These are phyloP conservation scores for Acacia crassicarpa DNA, from an alignment of 306 rosid genomes.

Conservation along the genomic window DNA sequence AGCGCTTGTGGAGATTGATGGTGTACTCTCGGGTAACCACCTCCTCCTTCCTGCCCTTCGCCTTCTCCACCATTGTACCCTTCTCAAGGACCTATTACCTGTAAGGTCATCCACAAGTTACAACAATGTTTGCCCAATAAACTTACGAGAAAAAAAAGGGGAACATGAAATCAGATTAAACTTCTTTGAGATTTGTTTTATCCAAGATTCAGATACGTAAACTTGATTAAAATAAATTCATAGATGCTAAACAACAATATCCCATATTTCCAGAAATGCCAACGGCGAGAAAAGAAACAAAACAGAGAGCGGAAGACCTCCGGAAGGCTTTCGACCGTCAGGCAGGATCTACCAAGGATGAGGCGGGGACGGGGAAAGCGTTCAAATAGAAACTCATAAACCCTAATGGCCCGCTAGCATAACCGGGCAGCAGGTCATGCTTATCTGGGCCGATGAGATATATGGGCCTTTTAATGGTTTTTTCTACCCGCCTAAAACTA, in stretches of 20 bases:
- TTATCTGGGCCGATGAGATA: not conserved
- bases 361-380: not conserved
- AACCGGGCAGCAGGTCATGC: too few species aligned
- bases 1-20: conserved; percentile 89
- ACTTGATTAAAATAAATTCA: not conserved
- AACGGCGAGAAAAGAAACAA: not conserved
- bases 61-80: conserved; percentile 77
- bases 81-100: conserved; percentile 44
- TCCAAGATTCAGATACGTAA: not conserved
- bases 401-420: conserved; percentile 29
- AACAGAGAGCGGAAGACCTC: not conserved
- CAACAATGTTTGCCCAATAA: not conserved
- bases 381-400: conserved; percentile 21
- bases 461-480: not conserved
- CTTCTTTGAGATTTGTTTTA: not conserved
- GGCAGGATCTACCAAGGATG: not conserved
- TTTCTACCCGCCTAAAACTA: not conserved
- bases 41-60: conserved; percentile 83
- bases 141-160: not conserved
- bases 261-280: not conserved
- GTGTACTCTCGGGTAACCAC: conserved; percentile 93
- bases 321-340: not conserved
- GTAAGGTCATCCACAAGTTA: not conserved
- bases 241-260: not conserved
- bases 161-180: not conserved